Percentiles rank a stretch among this genome's conserved stretches.
phyloP scores from a whole-genome alignment of 306 rosid species.

The Dryas alaskensis region DNA sequence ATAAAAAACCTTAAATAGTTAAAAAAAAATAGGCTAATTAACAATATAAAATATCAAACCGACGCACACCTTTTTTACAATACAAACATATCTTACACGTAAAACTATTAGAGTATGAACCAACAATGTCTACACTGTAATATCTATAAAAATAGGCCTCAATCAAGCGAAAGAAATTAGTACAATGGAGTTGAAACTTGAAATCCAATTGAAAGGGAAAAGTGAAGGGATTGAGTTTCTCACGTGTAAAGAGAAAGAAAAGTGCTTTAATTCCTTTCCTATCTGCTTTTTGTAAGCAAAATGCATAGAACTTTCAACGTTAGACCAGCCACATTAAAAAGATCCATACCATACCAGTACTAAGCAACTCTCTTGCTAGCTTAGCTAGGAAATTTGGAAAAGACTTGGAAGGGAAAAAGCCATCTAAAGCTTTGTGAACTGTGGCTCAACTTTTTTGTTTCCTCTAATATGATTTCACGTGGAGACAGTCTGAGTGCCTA shows the following conservation, averaged over 20 bases:
- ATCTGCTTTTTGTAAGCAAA: slow-evolving; percentile 9
- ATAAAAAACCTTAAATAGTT: too few species aligned
- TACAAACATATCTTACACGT: too few species aligned
- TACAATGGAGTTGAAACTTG: slow-evolving; percentile 1
- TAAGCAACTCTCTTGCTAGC: not conserved
- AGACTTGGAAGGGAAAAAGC: slow-evolving; percentile 2
- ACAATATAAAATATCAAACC: too few species aligned
- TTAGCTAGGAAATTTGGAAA: slow-evolving; percentile 8
- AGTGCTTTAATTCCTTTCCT: not conserved
- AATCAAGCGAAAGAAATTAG: not conserved
- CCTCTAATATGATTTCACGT: slow-evolving; percentile 8
- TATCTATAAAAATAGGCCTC: not conserved
- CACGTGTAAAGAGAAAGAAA: slow-evolving; percentile 27
- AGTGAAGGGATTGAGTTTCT: slow-evolving; percentile 5
- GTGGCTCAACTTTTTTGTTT: not conserved
- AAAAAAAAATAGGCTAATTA: too few species aligned
- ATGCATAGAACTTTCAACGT: slow-evolving; percentile 13
- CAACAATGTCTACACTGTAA: too few species aligned
- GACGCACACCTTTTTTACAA: too few species aligned
- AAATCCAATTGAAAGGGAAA: slow-evolving; percentile 15
- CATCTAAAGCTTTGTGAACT: not conserved
- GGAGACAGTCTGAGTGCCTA: slow-evolving; percentile 35
- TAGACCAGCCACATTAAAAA: slow-evolving; percentile 6
- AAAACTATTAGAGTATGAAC: too few species aligned
- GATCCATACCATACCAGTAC: not conserved